phyloP scores from a whole-genome alignment of 129 eudicot genomes.

The Flaveria bidentis region DNA sequence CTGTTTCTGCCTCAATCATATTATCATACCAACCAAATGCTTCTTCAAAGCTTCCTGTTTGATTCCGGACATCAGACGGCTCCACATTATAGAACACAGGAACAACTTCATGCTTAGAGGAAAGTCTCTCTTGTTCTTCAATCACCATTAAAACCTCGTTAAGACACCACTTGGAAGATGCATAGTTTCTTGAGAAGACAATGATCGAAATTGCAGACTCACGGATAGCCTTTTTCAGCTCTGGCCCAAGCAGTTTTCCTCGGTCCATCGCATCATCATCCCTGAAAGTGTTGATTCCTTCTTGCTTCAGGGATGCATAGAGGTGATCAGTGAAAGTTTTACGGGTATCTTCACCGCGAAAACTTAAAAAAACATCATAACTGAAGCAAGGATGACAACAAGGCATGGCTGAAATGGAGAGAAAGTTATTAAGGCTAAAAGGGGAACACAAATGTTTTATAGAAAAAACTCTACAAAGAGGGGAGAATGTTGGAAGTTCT shows the following conservation, averaged over 20 bases:
- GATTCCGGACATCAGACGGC: constrained; percentile 33
- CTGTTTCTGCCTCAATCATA: constrained; percentile 2
- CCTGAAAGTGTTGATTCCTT: constrained; percentile 19
- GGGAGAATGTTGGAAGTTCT: background rate
- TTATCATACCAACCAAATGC: constrained; percentile 24
- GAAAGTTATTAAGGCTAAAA: background rate
- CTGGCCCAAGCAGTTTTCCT: constrained; percentile 14
- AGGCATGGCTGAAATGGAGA: background rate
- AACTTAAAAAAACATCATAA: constrained; percentile 28
- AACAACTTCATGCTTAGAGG: constrained; percentile 26
- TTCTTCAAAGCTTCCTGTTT: constrained; percentile 25
- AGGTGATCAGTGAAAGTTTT: constrained; percentile 22
- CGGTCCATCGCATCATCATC: constrained; percentile 26
- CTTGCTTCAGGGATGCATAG: constrained; percentile 21
- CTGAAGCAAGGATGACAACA: background rate
- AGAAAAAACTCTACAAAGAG: background rate
- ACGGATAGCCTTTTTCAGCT: constrained; percentile 24
- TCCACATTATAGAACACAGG: constrained; percentile 30
- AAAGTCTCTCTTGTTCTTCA: constrained; percentile 2
- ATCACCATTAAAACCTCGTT: constrained; percentile 24
- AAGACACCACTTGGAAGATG: constrained; percentile 24
- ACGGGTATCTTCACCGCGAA: constrained; percentile 22
- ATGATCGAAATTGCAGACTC: constrained; percentile 24
- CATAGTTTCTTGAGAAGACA: constrained; percentile 18
- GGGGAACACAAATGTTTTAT: background rate